phyloP scores from a whole-genome alignment of 768 basidiomycete species.

The Mycena albidolilacea region DNA sequence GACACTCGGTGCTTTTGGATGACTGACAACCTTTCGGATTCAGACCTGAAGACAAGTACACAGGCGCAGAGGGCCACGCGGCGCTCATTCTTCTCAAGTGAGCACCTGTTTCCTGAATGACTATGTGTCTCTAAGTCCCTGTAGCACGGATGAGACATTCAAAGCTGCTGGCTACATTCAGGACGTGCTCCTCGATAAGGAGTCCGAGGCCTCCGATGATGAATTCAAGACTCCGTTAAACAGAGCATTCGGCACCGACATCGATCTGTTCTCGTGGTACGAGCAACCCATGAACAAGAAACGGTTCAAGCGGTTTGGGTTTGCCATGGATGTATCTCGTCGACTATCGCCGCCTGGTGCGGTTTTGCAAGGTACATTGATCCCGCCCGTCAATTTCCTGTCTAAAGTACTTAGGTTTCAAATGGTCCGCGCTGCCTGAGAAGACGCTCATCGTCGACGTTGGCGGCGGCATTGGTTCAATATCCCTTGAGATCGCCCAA shows the following conservation, averaged over 20 bases:
- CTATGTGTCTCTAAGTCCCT: background rate
- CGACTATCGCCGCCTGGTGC: conserved; percentile 3
- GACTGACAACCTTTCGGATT: background rate
- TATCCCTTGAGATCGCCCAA: conserved; percentile 14
- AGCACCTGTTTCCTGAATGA: background rate
- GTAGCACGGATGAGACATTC: conserved; percentile 39
- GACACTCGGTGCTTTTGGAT: background rate
- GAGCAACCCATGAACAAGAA: conserved; percentile 43
- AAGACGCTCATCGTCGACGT: conserved; percentile 17
- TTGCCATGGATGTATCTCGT: conserved; percentile 41
- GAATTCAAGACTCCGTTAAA: conserved; percentile 39
- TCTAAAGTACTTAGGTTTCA: conserved; percentile 1
- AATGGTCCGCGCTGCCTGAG: conserved; percentile 4
- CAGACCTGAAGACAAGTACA: conserved; percentile 21
- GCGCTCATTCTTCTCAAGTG: conserved; percentile 39
- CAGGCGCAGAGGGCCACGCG: conserved; percentile 37
- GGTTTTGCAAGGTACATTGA: conserved; percentile 21
- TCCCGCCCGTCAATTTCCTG: conserved; percentile 14
- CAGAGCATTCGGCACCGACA: conserved; percentile 37
- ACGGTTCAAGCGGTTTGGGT: conserved; percentile 39
- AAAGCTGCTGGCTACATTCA: conserved; percentile 39
- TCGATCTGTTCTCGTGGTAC: conserved; percentile 40
- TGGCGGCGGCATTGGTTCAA: conserved; percentile 23
- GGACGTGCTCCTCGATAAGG: conserved; percentile 28
- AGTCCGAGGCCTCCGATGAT: conserved; percentile 30